These are phyloP conservation scores for Penicillium robsamsonii DNA, from an alignment of 495 filamentous ascomycete species.

Conservation along the genomic window DNA sequence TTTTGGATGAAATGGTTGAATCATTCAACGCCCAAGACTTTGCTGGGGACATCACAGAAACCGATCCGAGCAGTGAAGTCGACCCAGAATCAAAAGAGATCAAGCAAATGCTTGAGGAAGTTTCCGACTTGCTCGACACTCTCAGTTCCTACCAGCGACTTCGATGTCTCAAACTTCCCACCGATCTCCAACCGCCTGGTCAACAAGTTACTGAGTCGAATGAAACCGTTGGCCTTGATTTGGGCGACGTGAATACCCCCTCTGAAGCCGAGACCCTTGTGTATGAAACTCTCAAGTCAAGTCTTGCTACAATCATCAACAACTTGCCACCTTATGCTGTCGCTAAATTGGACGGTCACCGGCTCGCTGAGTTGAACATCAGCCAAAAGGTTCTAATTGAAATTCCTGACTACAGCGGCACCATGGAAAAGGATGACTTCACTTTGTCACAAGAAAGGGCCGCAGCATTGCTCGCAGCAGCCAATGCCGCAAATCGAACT, in stretches of 20 bases:
- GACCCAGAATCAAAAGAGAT: conserved; percentile 54
- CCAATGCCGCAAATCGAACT: conserved; percentile 29
- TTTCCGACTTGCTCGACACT: conserved; percentile 81
- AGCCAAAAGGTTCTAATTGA: conserved; percentile 77
- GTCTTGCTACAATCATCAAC: conserved; percentile 68
- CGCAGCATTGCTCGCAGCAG: conserved; percentile 29
- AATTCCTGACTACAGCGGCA: conserved; percentile 68
- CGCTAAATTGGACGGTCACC: conserved; percentile 80
- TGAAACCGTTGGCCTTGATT: conserved; percentile 29
- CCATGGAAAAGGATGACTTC: conserved; percentile 83
- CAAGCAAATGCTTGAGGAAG: conserved; percentile 72
- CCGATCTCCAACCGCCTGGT: conserved; percentile 17
- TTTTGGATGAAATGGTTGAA: conserved; percentile 51
- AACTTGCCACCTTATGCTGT: conserved; percentile 82
- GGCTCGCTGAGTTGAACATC: conserved; percentile 75
- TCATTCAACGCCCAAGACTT: conserved; percentile 44
- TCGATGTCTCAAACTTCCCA: conserved; percentile 59
- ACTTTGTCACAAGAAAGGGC: conserved; percentile 40
- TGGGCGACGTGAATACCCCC: conserved; percentile 48
- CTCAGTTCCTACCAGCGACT: conserved; percentile 84
- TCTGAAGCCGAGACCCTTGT: conserved; percentile 65
- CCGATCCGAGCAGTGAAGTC: conserved; percentile 44
- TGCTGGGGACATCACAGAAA: conserved; percentile 31
- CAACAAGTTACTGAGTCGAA: conserved; percentile 45
- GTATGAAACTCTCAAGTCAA: conserved; percentile 72